Base-by-base conservation (phyloP, 2,329 filamentous ascomycete genomes). In the Periconia digitata region DNA sequence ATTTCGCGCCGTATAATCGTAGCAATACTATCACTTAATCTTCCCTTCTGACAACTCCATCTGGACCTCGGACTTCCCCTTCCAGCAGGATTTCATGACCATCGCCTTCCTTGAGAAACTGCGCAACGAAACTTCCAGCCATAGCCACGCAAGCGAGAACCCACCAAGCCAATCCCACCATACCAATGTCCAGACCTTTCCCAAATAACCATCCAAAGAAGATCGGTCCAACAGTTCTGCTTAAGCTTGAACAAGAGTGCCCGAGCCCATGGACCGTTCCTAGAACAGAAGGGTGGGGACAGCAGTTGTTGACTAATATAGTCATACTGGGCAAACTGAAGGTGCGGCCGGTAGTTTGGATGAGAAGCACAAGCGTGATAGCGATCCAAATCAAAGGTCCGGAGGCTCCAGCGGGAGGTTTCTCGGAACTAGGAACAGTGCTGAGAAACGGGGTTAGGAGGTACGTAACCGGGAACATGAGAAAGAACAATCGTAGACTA, bases 81-180 rank as follows among this genome's bases (percentile, higher is more conserved):
- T 85, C 81, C 2, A 87, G 63, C 74, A 83, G 76, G 39, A 87
- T 81, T 64, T 86, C 84, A 63, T 86, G 83, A 0, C 85, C 85
- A 58, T 84, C 73, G 0, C 84, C 84, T 55, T 87, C 84, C 43
- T 70, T 72, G 8, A 86, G 79, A 50, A 79, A 76, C 56, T 78
- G 75, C 44, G 80, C 85, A 5, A 79, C 76, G 4, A 80, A 49
- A 16, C 76, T 65, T 0, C 78, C 80, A 18, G 73, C 67, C 0
- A 80, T 53, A 0, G 81, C 81, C 7, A 84, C 71, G 3, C 69
- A 66, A 10, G 75, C 75, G 35, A 85, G 62, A 0, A 73, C 72
- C 83, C 83, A 85, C 71, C 80, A 85, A 0, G 81, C 79, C 7
- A 79, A 71, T 1, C 83, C 84, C 0, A 87, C 77, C 2, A 84